Evolutionary conservation across 495 filamentous ascomycete genomes (phyloP), one percentile per base, ranked within the genome.

Genomic region (Podospora tetraspora): DNA sequence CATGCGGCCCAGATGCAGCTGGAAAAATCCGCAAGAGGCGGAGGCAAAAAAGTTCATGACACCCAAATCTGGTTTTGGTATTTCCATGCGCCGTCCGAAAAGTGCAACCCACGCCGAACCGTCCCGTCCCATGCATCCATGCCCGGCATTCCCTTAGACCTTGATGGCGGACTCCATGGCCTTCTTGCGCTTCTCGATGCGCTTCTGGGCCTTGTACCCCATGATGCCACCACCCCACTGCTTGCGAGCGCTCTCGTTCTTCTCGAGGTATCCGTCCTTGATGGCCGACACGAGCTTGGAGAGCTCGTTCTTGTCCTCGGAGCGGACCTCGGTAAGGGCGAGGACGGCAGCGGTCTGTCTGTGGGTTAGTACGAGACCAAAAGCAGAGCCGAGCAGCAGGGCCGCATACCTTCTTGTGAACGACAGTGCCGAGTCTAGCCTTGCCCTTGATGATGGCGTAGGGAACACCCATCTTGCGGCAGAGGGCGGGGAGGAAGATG

Each of bases 151-250:
- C 21, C 61, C 66, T 79, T 96, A 98, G 83, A 99, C 93, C 88
- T 97, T 97, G 90, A 98, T 91, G 74, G 94, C 92, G 68, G 79
- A 79, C 81, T 97, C 95, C 71, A 95, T 75, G 74, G 93, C 92
- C 89, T 97, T 97, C 85, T 92, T 88, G 87, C 93, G 93, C 92
- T 97, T 98, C 84, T 93, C 91, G 76, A 89, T 89, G 78, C 90
- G 87, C 79, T 91, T 93, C 77, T 92, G 88, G 77, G 96, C 94
- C 91, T 99, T 99, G 80, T 88, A 86, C 74, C 96, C 96, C 94
- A 98, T 97, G 85, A 98, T 97, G 84, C 96, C 96, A 88, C 96
- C 96, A 86, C 96, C 96, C 95, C 96, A 99, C 85, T 93, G 90
- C 80, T 92, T 89, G 83, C 91, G 92, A 77, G 85, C 79, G 80